phyloP scores from a whole-genome alignment of 306 rosid species.

The Cucurbita pepo region DNA sequence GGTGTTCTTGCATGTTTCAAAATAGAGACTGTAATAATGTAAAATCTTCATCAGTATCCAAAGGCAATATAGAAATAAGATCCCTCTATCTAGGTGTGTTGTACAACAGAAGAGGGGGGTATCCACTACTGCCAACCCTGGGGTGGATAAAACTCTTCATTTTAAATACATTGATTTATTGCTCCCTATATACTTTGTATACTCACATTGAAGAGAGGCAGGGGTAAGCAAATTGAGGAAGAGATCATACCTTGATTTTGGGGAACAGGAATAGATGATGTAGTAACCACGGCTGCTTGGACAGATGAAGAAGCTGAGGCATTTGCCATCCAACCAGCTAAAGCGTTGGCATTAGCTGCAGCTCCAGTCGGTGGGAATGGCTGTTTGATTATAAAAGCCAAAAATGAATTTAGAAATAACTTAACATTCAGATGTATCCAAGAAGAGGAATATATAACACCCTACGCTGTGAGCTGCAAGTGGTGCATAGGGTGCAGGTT shows the following conservation, averaged over 20 bases:
- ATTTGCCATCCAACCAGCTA: slow-evolving; percentile 91
- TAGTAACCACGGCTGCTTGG: slow-evolving; percentile 85
- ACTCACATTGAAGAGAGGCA: background rate
- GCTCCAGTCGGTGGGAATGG: slow-evolving; percentile 58
- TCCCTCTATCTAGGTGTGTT: background rate
- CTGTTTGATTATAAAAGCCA: slow-evolving; percentile 18
- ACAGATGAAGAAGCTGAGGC: slow-evolving; percentile 79
- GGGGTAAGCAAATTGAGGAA: background rate
- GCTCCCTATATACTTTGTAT: background rate
- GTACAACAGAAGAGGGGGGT: background rate
- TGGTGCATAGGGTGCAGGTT: slow-evolving; percentile 55
- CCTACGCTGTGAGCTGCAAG: slow-evolving; percentile 75
- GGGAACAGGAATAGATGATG: slow-evolving; percentile 64
- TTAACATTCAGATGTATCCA: slow-evolving; percentile 11
- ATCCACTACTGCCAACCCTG: background rate
- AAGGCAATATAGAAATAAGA: background rate
- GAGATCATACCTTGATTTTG: slow-evolving; percentile 66
- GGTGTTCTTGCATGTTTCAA: slow-evolving; percentile 70
- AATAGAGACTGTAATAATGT: slow-evolving; percentile 33
- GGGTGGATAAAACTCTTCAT: background rate
- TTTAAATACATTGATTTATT: background rate
- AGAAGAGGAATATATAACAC: slow-evolving; percentile 5
- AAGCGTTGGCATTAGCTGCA: slow-evolving; percentile 64
- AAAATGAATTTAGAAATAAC: background rate
- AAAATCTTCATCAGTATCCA: slow-evolving; percentile 1